Base-by-base conservation (phyloP, 2,329 filamentous ascomycete genomes). In the Sclerotinia subarctica region DNA sequence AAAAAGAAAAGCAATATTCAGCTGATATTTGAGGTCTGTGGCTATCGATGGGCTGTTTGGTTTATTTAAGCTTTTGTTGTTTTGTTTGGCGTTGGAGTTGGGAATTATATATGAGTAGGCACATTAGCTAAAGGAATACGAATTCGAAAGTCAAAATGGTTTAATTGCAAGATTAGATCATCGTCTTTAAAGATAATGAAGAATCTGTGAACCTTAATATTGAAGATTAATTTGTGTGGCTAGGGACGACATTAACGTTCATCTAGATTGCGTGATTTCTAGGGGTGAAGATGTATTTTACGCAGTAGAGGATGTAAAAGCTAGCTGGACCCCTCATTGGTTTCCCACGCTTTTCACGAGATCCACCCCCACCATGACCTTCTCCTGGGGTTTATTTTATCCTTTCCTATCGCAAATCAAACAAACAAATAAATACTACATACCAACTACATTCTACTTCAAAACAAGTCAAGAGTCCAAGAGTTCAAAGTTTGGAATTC, bases 281-380 rank as follows among this genome's bases (percentile, higher is more conserved):
- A 49, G 29, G 26, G n/a, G n/a, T 24, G 21, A 49, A 35, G 44
- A 49, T 35, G 44, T 19, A 49, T 60, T 59, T 17, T 19, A 29
- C 29, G 29, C 29, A 29, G 29, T 29, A 32, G 15, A 59, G 57
- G 21, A 59, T 19, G 15, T 59, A 44, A 32, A 32, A 35, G 24
- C 49, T 19, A 51, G 59, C 59, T 62, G 42, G 29, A 13, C 8
- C 8, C 46, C 32, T 51, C 32, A 51, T 51, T 51, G 46, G 46
- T 21, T 51, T 32, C 46, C 59, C 46, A 38, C 46, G 46, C 46
- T 26, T 11, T 19, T 24, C 17, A 21, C n/a, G 46, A 26, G 29
- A 62, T 62, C 47, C 46, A 35, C 58, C 58, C 58, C 58, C 58
- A 62, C 32, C 46, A 56, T 51, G 13, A 19, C 38, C 29, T 29